These are phyloP conservation scores for Trichoderma virens DNA, from an alignment of 495 filamentous ascomycete species.

Conservation along the genomic window DNA sequence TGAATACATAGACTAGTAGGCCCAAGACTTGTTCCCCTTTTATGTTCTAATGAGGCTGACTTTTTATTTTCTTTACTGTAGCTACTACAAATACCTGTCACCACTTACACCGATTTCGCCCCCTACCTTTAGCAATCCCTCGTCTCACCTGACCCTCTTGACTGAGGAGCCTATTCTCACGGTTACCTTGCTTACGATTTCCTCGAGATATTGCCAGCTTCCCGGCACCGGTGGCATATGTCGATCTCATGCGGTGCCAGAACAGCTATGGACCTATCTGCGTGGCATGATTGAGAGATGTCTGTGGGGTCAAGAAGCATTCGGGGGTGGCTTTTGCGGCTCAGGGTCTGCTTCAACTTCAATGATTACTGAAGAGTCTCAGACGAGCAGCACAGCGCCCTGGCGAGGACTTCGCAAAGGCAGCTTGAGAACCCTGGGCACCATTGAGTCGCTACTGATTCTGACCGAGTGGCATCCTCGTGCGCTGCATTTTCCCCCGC, in stretches of 20 bases:
- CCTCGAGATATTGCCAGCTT: constrained; percentile 75
- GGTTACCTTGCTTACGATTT: constrained; percentile 82
- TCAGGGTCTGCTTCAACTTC: constrained; percentile 43
- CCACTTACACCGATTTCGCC: constrained; percentile 88
- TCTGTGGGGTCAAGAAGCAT: constrained; percentile 93
- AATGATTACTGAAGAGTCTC: constrained; percentile 38
- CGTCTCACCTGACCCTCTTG: constrained; percentile 67
- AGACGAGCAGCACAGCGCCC: constrained; percentile 53
- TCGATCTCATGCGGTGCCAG: constrained; percentile 84
- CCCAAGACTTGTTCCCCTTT: constrained; percentile 8
- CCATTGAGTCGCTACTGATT: constrained; percentile 86
- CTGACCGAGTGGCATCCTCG: constrained; percentile 96
- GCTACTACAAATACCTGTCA: constrained; percentile 83
- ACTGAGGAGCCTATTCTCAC: constrained; percentile 86
- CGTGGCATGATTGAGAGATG: constrained; percentile 89
- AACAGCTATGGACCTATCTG: constrained; percentile 91
- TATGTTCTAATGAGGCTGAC: constrained; percentile 10
- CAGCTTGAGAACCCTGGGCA: constrained; percentile 79
- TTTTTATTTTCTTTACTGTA: constrained; percentile 20
- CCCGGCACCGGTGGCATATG: constrained; percentile 74
- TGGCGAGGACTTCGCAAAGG: constrained; percentile 58
- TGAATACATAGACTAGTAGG: constrained; percentile 85
- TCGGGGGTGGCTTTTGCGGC: constrained; percentile 78
- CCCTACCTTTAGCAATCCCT: constrained; percentile 68
- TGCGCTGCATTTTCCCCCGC: constrained; percentile 89